A percentile compares a stretch with the other conserved stretches of the same genome.
Conservation (phyloP, 108 stramenopile genomes). For the Pseudonitzschia multiseries region DNA sequence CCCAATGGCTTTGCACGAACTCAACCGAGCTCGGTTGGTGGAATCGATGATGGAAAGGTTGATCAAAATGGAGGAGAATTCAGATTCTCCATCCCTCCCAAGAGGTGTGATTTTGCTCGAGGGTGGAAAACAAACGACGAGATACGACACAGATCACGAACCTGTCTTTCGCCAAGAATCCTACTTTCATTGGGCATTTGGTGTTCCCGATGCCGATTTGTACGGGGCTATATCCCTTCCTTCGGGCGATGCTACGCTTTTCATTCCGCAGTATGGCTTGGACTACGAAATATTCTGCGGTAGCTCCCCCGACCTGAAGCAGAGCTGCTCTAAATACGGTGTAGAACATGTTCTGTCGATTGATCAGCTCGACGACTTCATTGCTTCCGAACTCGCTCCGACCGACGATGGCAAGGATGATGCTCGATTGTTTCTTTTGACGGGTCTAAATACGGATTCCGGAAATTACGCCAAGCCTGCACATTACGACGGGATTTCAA, state of each 20-base stretch:
- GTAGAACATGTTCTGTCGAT: slow-evolving; percentile 71
- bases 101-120: slow-evolving; percentile 42
- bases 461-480: slow-evolving; percentile 48
- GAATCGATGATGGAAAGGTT: neutral
- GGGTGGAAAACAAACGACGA: slow-evolving; percentile 55
- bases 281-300: slow-evolving; percentile 93
- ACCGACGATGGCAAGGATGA: neutral
- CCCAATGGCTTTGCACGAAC: slow-evolving; percentile 26
- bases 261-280: slow-evolving; percentile 79
- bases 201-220: slow-evolving; percentile 89
- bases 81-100: neutral
- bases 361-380: slow-evolving; percentile 61
- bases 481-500: slow-evolving; percentile 53
- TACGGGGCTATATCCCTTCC: slow-evolving; percentile 47
- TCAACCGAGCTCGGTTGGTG: slow-evolving; percentile 24
- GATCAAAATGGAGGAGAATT: slow-evolving; percentile 5
- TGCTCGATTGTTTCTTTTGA: slow-evolving; percentile 36
- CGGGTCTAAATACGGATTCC: slow-evolving; percentile 83
- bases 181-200: slow-evolving; percentile 95
- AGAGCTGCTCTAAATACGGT: slow-evolving; percentile 67
- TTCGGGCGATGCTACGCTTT: slow-evolving; percentile 53
- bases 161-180: slow-evolving; percentile 90
- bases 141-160: slow-evolving; percentile 88
- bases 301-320: slow-evolving; percentile 56
- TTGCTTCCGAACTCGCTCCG: slow-evolving; percentile 20